Evolutionary conservation across 2,329 filamentous ascomycete species (phyloP), one percentile per base, ranked within the genome.

Genomic region (Daldinia sp.): DNA sequence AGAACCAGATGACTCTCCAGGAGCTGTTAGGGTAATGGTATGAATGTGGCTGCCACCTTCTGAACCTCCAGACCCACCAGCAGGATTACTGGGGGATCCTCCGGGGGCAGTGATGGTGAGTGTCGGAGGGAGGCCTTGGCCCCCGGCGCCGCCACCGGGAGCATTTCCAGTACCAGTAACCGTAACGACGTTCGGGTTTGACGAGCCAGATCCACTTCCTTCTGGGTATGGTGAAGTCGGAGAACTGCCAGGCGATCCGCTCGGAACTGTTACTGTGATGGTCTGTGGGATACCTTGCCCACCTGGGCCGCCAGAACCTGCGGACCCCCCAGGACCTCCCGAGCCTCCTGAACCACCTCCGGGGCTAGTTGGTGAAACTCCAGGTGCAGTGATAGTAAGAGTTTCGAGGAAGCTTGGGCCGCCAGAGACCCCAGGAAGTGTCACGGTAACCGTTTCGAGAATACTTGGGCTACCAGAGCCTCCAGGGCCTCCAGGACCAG

Each of bases 41-140:
- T 67, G 62, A 20, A 65, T 13, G 10, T 44, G 35, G 9, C 33
- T 70, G 28, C 53, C 58, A 39, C 65, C 58, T 37, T 58, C 53
- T 26, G 53, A 41, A 9, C 68, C 64, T 42, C 64, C 63, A 28
- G 69, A 15, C 7, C 63, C 60, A 20, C 65, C 66, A 41, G 59
- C 60, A 48, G 60, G 18, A 41, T 70, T 65, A 33, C 58, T 68
- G 35, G 71, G 67, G 35, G 63, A 65, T 6, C 33, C 68, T 35
- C 59, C 64, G 26, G 70, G 69, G 4, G 62, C 59, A 46, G 71
- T 72, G 15, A 72, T 7, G 26, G 71, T 73, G 44, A 73, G 60
- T 7, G 67, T 72, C 26, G 65, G 44, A 39, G 69, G 69, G 7
- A 63, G 26, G 37, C 60, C 39, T 23, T 69, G 66, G n/a, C 65